phyloP scores from a whole-genome alignment of 2,329 filamentous ascomycete species.

The Talaromyces albobiverticillius region DNA sequence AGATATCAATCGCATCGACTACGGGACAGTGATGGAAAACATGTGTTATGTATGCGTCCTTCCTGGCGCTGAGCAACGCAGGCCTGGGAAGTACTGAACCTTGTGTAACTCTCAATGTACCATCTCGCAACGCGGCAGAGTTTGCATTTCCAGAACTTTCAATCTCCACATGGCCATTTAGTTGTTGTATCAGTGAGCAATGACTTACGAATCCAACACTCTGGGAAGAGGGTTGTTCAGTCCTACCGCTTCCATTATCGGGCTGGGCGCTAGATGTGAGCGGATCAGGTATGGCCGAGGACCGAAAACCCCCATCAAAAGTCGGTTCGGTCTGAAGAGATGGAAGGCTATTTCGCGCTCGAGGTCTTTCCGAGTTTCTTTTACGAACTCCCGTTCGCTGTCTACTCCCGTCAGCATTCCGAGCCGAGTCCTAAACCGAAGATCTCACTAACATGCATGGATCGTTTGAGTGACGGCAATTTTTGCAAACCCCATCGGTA shows the following conservation, averaged over 20 bases:
- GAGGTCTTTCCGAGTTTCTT: neutral
- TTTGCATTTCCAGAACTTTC: neutral
- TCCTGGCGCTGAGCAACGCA: neutral
- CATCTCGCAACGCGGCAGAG: neutral
- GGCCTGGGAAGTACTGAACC: neutral
- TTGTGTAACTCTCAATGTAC: neutral
- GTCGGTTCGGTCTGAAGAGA: neutral
- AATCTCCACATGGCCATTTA: neutral
- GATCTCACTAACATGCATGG: constrained; percentile 6
- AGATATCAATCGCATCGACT: constrained; percentile 14
- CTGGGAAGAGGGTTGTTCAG: neutral
- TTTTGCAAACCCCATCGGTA: constrained; percentile 1
- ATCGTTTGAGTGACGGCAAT: constrained; percentile 1
- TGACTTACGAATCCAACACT: constrained; percentile 4
- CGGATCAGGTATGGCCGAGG: neutral
- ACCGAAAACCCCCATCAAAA: neutral
- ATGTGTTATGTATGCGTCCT: constrained; percentile 20
- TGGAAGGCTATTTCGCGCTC: neutral
- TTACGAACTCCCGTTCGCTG: constrained; percentile 1
- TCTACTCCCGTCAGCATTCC: neutral
- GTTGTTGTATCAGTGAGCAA: constrained; percentile 8
- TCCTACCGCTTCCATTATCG: neutral
- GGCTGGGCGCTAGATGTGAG: neutral
- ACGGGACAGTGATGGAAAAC: constrained; percentile 20
- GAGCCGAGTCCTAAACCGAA: neutral